Evolutionary conservation across 768 basidiomycete species (phyloP).

Genomic region (Podaxis rugospora): DNA sequence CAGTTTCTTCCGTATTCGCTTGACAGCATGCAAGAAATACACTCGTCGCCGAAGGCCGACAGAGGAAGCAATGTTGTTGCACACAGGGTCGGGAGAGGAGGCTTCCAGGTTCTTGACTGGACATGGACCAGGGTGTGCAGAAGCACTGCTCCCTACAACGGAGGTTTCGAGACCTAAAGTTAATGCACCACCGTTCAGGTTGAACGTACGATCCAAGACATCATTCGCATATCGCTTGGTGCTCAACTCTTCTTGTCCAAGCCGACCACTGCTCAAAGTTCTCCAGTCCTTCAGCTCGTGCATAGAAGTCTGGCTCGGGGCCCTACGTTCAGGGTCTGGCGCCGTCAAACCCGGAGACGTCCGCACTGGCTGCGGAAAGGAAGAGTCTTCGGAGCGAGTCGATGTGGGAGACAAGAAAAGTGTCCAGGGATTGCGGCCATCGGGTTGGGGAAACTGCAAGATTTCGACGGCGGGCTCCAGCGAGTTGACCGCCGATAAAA

Average conservation of each 20-base stretch:
- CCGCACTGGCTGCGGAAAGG: conserved; percentile 10
- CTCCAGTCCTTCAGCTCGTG: conserved; percentile 1
- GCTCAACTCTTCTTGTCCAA: neutral
- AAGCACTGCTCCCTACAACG: neutral
- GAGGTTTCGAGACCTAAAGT: neutral
- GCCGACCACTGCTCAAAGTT: neutral
- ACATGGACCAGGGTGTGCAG: neutral
- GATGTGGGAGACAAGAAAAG: conserved; percentile 22
- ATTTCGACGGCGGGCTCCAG: neutral
- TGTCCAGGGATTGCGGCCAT: conserved; percentile 26
- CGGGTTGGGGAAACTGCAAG: conserved; percentile 21
- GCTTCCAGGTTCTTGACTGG: neutral
- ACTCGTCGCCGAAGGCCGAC: neutral
- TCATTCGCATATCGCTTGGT: conserved; percentile 2
- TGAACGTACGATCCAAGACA: conserved; percentile 4
- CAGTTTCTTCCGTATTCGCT: neutral
- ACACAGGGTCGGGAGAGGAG: neutral
- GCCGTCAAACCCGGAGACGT: conserved; percentile 12
- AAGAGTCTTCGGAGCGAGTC: conserved; percentile 6
- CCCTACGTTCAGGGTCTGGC: neutral
- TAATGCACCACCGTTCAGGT: neutral
- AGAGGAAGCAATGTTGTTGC: neutral
- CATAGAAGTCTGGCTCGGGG: neutral
- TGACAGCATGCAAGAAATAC: neutral
- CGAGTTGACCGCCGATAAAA: neutral